Evolutionary conservation across 2,329 filamentous ascomycete species (phyloP).

Genomic region (Colletotrichum simmondsii): DNA sequence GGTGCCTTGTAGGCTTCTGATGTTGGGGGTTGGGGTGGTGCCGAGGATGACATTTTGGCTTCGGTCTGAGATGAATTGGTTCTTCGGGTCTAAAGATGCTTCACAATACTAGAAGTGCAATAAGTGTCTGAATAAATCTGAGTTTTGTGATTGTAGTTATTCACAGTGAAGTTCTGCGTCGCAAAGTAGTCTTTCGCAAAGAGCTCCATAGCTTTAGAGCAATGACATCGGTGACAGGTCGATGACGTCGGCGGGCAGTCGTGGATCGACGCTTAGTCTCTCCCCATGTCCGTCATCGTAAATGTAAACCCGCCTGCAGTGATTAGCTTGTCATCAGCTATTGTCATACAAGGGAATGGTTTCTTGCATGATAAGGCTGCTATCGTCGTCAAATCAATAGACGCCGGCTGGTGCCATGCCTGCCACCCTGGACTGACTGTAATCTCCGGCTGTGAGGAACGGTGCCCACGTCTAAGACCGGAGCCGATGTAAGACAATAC

Average conservation of each 20-base stretch:
- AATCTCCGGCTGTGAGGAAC: background rate
- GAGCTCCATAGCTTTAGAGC: background rate
- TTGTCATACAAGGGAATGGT: background rate
- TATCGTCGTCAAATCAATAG: too few relatives aligned
- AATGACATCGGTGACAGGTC: slow-evolving; percentile 27
- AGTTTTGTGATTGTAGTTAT: background rate
- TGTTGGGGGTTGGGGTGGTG: slow-evolving; percentile 26
- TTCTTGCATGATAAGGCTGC: background rate
- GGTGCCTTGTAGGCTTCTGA: slow-evolving; percentile 24
- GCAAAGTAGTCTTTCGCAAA: background rate
- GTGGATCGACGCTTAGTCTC: slow-evolving; percentile 26
- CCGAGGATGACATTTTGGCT: slow-evolving; percentile 12
- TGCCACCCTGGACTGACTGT: background rate
- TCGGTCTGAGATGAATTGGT: background rate
- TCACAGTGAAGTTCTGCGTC: background rate
- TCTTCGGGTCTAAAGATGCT: background rate
- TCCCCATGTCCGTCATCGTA: slow-evolving; percentile 9
- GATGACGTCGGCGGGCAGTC: slow-evolving; percentile 33
- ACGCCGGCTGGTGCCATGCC: too few relatives aligned
- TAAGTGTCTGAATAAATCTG: background rate
- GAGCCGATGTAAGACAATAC: background rate
- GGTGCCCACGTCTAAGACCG: too few relatives aligned
- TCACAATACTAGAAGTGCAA: too few relatives aligned
- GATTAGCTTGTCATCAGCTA: background rate
- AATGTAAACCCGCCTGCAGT: background rate